These are phyloP conservation scores for Coix lacrymajobi DNA, from an alignment of 176 grass and related monocot genomes.

Conservation along the genomic window DNA sequence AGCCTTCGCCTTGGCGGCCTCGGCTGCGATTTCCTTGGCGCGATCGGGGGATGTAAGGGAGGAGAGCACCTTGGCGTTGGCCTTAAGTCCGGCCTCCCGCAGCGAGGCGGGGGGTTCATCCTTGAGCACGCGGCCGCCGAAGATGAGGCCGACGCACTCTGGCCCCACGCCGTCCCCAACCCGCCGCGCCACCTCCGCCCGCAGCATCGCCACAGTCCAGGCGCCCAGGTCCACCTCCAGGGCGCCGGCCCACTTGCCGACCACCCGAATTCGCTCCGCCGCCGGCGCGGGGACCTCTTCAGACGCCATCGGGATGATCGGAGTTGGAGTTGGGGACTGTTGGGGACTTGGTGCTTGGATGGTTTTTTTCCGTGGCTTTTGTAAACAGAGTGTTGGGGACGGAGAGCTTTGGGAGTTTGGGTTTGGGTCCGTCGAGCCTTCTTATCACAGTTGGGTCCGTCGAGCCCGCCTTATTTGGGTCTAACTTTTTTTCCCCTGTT, in stretches of 20 bases:
- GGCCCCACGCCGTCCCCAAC: conserved; percentile 42
- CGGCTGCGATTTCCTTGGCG: conserved; percentile 50
- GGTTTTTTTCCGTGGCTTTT: conserved; percentile 25
- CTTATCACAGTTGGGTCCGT: background rate
- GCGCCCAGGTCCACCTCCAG: conserved; percentile 57
- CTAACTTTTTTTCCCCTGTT: background rate
- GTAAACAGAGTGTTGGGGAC: no score
- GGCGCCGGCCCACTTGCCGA: conserved; percentile 66
- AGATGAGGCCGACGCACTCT: conserved; percentile 72
- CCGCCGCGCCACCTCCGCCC: conserved; percentile 74
- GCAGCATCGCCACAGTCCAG: conserved; percentile 89
- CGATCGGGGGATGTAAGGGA: conserved; percentile 48
- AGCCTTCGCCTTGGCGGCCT: conserved; percentile 38
- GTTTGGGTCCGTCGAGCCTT: background rate
- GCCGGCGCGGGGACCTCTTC: background rate
- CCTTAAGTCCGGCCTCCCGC: conserved; percentile 55
- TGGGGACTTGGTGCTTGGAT: background rate
- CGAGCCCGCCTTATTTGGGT: no score
- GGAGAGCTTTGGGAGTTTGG: no score
- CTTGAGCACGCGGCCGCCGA: conserved; percentile 77
- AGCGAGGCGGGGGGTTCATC: conserved; percentile 42
- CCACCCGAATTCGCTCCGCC: conserved; percentile 51
- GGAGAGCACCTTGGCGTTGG: conserved; percentile 82
- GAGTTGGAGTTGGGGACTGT: background rate
- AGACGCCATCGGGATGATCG: conserved; percentile 33